These are phyloP conservation scores for Myriosclerotinia curreyana DNA, from an alignment of 2,329 filamentous ascomycete genomes.

Conservation along the genomic window DNA sequence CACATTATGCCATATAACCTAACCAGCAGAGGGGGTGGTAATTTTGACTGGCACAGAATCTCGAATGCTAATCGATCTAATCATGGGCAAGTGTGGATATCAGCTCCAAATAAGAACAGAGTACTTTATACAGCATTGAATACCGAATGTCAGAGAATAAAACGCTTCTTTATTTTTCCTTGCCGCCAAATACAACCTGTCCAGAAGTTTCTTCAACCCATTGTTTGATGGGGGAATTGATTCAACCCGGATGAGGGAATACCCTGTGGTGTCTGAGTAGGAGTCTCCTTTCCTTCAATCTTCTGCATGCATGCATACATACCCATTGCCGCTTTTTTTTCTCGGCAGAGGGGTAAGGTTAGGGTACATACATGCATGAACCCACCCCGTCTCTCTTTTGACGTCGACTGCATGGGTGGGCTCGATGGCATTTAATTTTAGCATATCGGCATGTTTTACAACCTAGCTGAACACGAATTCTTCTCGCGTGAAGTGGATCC, in stretches of 20 bases:
- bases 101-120: background rate
- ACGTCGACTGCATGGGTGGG: conserved; percentile 51
- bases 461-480: conserved; percentile 25
- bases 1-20: conserved; percentile 43
- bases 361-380: conserved; percentile 52
- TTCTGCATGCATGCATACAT: conserved; percentile 57
- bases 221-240: background rate
- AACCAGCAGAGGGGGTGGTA: conserved; percentile 47
- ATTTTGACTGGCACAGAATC: conserved; percentile 49
- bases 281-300: conserved; percentile 41
- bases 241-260: background rate
- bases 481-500: conserved; percentile 2
- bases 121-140: conserved; percentile 22
- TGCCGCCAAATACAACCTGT: conserved; percentile 46
- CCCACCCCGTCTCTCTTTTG: conserved; percentile 48
- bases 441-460: conserved; percentile 28
- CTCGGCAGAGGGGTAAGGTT: conserved; percentile 45
- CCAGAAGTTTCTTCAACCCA: conserved; percentile 31
- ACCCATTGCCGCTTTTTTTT: conserved; percentile 41
- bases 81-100: background rate
- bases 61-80: conserved; percentile 43
- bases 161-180: conserved; percentile 57
- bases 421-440: conserved; percentile 50
- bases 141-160: conserved; percentile 33
- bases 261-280: background rate